Percentiles rank a stretch among this genome's conserved stretches.
Evolutionary conservation across 192 early-diverging fungal species (phyloP).

Genomic region (Coemansia sp.): DNA sequence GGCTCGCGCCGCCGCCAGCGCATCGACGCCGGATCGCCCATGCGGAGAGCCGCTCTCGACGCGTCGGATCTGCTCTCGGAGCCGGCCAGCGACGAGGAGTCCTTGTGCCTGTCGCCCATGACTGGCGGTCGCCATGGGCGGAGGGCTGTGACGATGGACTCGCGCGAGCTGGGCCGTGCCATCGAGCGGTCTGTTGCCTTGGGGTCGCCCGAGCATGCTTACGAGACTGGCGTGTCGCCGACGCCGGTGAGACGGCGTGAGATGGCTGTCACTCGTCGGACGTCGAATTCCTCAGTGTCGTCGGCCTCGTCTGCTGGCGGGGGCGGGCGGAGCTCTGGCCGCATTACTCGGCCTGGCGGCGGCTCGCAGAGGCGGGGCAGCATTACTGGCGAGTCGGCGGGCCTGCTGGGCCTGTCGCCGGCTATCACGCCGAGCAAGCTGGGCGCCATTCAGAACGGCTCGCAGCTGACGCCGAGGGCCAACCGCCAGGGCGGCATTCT

Average conservation of each 20-base stretch:
- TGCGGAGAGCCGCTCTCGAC: neutral
- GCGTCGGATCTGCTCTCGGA: neutral
- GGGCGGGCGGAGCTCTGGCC: neutral
- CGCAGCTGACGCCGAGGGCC: constrained; percentile 41
- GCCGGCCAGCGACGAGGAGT: neutral
- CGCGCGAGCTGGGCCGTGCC: neutral
- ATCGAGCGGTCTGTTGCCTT: neutral
- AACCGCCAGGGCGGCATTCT: constrained; percentile 37
- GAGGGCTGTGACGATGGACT: constrained; percentile 2
- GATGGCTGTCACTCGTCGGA: neutral
- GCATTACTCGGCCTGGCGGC: neutral
- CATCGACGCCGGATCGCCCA: constrained; percentile 14
- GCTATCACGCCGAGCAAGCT: neutral
- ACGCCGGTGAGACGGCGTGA: neutral
- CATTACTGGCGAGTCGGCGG: neutral
- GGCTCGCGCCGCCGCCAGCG: constrained; percentile 19
- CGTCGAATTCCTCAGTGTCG: constrained; percentile 8
- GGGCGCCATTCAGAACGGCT: neutral
- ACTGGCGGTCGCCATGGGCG: neutral
- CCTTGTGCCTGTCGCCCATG: neutral
- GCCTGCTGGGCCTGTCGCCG: neutral
- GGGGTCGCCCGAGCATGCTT: neutral
- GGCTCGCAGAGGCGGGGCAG: neutral
- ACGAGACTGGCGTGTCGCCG: neutral
- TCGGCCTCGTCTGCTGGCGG: neutral